phyloP scores from a whole-genome alignment of 192 early-diverging fungal species.

The Coemansia sp. region DNA sequence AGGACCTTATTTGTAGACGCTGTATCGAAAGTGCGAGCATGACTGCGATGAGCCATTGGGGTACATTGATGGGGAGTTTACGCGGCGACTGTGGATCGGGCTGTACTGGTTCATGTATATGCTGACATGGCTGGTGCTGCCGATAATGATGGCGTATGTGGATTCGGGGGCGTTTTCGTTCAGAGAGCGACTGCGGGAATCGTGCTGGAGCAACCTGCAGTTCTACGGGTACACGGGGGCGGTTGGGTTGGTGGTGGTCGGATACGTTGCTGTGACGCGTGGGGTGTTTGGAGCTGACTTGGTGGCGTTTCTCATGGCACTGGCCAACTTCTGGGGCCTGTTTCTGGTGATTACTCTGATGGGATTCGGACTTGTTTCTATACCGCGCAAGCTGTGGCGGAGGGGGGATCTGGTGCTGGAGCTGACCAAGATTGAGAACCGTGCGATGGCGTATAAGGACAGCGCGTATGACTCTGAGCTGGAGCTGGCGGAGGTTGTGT shows the following conservation, averaged over 20 bases:
- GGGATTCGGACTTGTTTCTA: constrained; percentile 89
- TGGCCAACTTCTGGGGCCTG: constrained; percentile 93
- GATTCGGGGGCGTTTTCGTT: constrained; percentile 83
- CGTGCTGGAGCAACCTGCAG: constrained; percentile 76
- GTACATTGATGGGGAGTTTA: constrained; percentile 68
- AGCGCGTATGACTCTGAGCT: constrained; percentile 77
- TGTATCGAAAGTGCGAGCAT: constrained; percentile 63
- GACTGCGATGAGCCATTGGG: constrained; percentile 75
- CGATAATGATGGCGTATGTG: constrained; percentile 81
- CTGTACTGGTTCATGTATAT: constrained; percentile 91
- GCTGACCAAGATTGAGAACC: constrained; percentile 64
- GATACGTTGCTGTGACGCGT: constrained; percentile 68
- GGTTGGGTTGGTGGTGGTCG: constrained; percentile 66
- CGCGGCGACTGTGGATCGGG: constrained; percentile 74
- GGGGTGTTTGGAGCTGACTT: constrained; percentile 55
- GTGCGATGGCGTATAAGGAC: constrained; percentile 74
- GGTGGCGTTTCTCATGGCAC: constrained; percentile 82
- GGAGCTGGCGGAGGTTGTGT: constrained; percentile 67
- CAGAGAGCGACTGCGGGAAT: constrained; percentile 63
- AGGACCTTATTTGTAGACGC: constrained; percentile 55
- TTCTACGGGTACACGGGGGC: constrained; percentile 75
- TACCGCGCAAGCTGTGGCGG: constrained; percentile 86
- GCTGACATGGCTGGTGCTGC: constrained; percentile 81
- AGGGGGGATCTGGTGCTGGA: constrained; percentile 60
- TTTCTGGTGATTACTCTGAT: constrained; percentile 84